Base-by-base conservation (phyloP, 306 rosid genomes). In the Cicer bijugum region DNA sequence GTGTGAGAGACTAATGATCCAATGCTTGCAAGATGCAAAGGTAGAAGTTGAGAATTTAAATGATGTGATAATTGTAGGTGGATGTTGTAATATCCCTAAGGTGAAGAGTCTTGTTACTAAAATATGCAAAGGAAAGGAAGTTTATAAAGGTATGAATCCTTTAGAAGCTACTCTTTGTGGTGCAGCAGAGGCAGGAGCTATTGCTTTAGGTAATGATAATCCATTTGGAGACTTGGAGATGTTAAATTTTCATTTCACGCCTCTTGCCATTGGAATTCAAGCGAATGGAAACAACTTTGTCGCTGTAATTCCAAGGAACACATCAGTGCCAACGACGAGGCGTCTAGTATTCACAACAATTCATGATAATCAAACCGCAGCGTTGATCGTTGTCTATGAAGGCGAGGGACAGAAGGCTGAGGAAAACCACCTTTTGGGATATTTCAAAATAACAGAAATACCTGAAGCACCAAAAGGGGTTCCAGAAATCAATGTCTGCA, bases 111-210 rank as follows among this genome's bases (percentile, higher is more conserved):
- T 91, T 69, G 80, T 93, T 46, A 62, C 72, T 60, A 75, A 78
- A 14, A 59, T 72, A 23, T 82, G 74, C 10, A 84, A 83, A 74
- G 88, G 76, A 17, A 81, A 74, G 57, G 86, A 82, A 82, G 85
- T 85, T 72, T 88, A 93, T 73, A 74, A 84, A 74, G 92, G 84
- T 35, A 78, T 91, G 77, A 80, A 91, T 70, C 96, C 93, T 2
- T 57, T 93, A 58, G 96, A 89, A 81, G 97, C 96, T 75, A 88
- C 93, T 1, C 91, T 93, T 48, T 69, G 81, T 46, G 97, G 98
- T 42, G 97, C 98, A 6, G 96, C 98, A 12, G 79, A 91, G 50
- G 96, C 91, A 85, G 98, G 97, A 75, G 93, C 96, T 7, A 80
- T 93, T 15, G 93, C 98, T 39, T 85, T 92, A 3, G 96, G 93